Base-by-base conservation (phyloP, 1,284 basidiomycete genomes). In the Pseudozyma tsukubaensis region DNA sequence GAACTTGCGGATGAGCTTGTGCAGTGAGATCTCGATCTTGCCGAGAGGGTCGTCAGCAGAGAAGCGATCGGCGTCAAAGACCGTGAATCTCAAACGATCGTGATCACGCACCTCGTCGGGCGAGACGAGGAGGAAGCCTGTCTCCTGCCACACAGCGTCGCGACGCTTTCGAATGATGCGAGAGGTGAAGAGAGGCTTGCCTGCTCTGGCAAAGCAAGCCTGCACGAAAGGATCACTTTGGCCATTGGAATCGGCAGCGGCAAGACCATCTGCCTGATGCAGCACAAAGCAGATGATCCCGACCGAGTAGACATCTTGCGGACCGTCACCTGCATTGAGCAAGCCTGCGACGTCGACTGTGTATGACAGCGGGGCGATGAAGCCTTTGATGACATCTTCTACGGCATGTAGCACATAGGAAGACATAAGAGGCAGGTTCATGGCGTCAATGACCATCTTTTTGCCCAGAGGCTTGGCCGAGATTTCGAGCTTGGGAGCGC, bases 381-480 rank as follows among this genome's bases (percentile, higher is more conserved):
- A 83, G 50, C 74, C 76, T 42, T 72, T 60, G 53, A 83, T 71
- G 47, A 81, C 80, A 19, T 76, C 68, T 40, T 83, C 72, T 18
- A 83, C 69, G 1, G 74, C 75, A 47, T 72, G 65, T 1, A 79
- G 67, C 36, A 80, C 76, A 47, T 83, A 83, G 5, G 63, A 59
- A 2, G 78, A 76, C 64, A 83, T 77, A 55, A 83, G 60, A 3
- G 81, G 81, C 52, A 83, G 52, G 40, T 83, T 73, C 81, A 83
- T 83, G 34, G 78, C 81, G 47, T 83, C 80, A n/a, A 83, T 72
- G 39, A 83, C 64, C 80, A 81, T 82, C 49, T 76, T 72, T 39
- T 71, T 63, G 45, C 81, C 80, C 40, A 83, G 48, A 2, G 81
- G 81, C 62, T 77, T 77, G 36, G 81, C 81, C 14, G 77, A 77